A percentile compares a stretch with the other conserved stretches of the same genome.
These are phyloP conservation scores for Candida sp. DNA, from an alignment of 1,139 yeast species.

Conservation along the genomic window DNA sequence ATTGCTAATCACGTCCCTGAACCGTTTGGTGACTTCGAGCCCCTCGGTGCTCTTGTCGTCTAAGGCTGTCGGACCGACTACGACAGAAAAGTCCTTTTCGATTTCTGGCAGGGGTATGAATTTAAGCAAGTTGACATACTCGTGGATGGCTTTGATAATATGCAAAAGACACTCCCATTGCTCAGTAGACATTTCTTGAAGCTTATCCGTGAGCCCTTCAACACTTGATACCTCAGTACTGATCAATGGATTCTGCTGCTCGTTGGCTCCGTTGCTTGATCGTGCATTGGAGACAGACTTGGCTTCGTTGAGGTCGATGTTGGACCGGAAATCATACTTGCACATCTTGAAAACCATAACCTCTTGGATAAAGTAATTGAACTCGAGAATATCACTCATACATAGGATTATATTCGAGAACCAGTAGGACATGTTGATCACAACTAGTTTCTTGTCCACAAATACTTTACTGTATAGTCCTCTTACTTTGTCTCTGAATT, in stretches of 20 bases:
- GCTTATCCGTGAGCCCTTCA: constrained; percentile 21
- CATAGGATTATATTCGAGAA: constrained; percentile 28
- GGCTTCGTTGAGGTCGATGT: background rate
- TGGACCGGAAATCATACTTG: constrained; percentile 11
- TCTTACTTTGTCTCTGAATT: constrained; percentile 10
- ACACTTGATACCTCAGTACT: constrained; percentile 21
- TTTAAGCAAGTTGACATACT: constrained; percentile 22
- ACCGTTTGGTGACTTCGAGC: constrained; percentile 1
- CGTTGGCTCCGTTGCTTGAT: background rate
- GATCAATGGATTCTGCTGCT: constrained; percentile 13
- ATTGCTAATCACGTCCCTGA: constrained; percentile 8
- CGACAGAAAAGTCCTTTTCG: constrained; percentile 9
- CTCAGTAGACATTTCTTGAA: constrained; percentile 18
- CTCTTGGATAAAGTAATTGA: constrained; percentile 13
- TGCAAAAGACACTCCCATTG: constrained; percentile 23
- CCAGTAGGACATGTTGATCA: constrained; percentile 33
- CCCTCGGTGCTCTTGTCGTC: constrained; percentile 1
- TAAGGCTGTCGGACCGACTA: constrained; percentile 13
- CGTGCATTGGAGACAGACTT: background rate
- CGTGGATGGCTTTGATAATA: constrained; percentile 16
- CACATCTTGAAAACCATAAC: constrained; percentile 17
- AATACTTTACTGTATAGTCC: constrained; percentile 10
- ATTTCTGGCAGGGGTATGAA: constrained; percentile 19
- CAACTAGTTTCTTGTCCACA: constrained; percentile 21
- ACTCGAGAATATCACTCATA: constrained; percentile 23